A percentile compares a stretch with the other conserved stretches of the same genome.
Conservation (phyloP, 345 rosid genomes). For the Euphorbia tirucalli region DNA sequence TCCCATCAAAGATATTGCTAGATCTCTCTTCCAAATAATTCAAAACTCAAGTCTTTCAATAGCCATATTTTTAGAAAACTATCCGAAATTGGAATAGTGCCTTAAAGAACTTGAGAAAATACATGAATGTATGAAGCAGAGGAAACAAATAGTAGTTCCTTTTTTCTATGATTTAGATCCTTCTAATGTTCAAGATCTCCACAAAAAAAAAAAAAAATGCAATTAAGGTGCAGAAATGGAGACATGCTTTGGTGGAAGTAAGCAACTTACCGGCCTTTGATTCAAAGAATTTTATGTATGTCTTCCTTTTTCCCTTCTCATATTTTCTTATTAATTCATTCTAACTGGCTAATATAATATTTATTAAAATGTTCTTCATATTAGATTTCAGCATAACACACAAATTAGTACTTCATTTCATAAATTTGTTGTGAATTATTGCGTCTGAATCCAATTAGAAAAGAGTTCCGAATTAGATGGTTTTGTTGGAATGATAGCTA, state of each 20-base stretch:
- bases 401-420: no score
- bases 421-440: no score
- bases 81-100: neutral
- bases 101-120: neutral
- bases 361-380: neutral
- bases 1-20: no score
- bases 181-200: neutral
- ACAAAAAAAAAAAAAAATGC: neutral
- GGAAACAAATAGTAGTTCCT: neutral
- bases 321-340: neutral
- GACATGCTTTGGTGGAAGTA: neutral
- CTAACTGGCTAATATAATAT: no score
- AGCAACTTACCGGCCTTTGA: neutral
- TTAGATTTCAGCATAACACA: no score
- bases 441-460: no score
- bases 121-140: neutral
- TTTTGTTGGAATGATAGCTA: no score
- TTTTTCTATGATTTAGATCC: constrained; percentile 1
- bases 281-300: neutral
- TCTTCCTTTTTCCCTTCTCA: neutral
- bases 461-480: no score
- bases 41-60: neutral
- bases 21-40: neutral
- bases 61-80: neutral
- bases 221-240: neutral